Conservation (phyloP, 768 basidiomycete genomes). For the Pleurotus salmoneostramineus region DNA sequence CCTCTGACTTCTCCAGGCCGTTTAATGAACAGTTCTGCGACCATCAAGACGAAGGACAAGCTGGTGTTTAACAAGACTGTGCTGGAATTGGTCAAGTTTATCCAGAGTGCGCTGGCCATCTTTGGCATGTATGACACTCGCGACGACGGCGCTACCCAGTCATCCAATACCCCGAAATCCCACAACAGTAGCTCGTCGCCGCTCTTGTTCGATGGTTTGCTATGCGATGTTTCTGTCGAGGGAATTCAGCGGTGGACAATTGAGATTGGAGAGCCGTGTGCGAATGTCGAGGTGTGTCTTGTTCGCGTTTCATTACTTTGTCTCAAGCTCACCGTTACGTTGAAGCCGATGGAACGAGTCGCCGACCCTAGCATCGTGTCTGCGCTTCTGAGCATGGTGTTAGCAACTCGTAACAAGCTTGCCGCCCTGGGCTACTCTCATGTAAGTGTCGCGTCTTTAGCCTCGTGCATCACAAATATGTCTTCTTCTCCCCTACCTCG, state of each 20-base stretch:
- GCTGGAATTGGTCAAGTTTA: slow-evolving; percentile 69
- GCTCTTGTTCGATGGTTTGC: slow-evolving; percentile 52
- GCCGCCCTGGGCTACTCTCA: slow-evolving; percentile 46
- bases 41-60: slow-evolving; percentile 28
- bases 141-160: background rate
- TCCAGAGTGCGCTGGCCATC: slow-evolving; percentile 67
- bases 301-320: slow-evolving; percentile 2
- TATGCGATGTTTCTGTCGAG: slow-evolving; percentile 75
- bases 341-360: slow-evolving; percentile 64
- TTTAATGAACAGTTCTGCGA: slow-evolving; percentile 10
- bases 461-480: background rate
- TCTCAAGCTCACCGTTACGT: background rate
- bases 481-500: slow-evolving; percentile 9
- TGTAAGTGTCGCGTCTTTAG: slow-evolving; percentile 18
- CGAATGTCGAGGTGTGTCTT: slow-evolving; percentile 53
- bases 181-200: background rate
- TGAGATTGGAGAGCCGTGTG: slow-evolving; percentile 57
- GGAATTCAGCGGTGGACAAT: slow-evolving; percentile 67
- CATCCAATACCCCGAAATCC: background rate
- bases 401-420: slow-evolving; percentile 68
- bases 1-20: slow-evolving; percentile 9
- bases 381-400: slow-evolving; percentile 65
- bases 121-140: slow-evolving; percentile 53
- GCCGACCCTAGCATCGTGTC: slow-evolving; percentile 72
- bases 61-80: slow-evolving; percentile 59